Conservation (phyloP, 805 yeast species). For the Ogataea siamensis region DNA sequence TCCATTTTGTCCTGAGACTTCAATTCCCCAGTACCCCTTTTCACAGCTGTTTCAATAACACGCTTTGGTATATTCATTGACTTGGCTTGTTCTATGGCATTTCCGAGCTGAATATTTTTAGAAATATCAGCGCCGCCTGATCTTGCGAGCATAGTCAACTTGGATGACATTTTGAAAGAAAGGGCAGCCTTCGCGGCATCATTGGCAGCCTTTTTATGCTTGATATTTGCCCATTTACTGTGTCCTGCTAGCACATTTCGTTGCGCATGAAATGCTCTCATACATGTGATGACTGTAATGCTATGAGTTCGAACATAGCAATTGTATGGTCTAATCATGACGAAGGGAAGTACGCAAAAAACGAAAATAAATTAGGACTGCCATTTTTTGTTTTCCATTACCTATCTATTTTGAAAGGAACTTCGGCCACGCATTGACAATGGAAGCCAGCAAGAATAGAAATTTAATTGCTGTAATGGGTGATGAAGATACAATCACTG, state of each 20-base stretch:
- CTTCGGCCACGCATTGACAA: slow-evolving; percentile 10
- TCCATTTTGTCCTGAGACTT: slow-evolving; percentile 45
- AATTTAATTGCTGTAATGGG: slow-evolving; percentile 90
- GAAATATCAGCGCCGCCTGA: slow-evolving; percentile 66
- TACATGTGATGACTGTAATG: no score
- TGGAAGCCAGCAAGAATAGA: slow-evolving; percentile 49
- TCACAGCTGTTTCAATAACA: slow-evolving; percentile 83
- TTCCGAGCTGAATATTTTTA: slow-evolving; percentile 57
- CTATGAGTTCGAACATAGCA: no score
- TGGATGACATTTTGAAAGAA: slow-evolving; percentile 67
- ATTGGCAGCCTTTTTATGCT: slow-evolving; percentile 90
- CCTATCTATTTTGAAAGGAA: no score
- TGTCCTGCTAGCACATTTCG: slow-evolving; percentile 65
- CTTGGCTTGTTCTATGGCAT: slow-evolving; percentile 76
- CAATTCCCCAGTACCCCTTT: slow-evolving; percentile 74
- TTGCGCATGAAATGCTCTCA: no score
- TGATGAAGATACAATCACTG: slow-evolving; percentile 97
- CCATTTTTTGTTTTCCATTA: no score
- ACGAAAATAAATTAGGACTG: slow-evolving; percentile 2
- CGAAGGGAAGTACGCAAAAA: no score
- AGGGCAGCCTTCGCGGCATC: slow-evolving; percentile 74
- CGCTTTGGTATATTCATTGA: slow-evolving; percentile 75
- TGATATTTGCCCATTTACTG: slow-evolving; percentile 92
- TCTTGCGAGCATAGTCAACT: slow-evolving; percentile 75
- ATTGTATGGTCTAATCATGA: no score